Evolutionary conservation across 2,329 filamentous ascomycete species (phyloP), one percentile per base, ranked within the genome.

Genomic region (Colletotrichum neosansevieriae): DNA sequence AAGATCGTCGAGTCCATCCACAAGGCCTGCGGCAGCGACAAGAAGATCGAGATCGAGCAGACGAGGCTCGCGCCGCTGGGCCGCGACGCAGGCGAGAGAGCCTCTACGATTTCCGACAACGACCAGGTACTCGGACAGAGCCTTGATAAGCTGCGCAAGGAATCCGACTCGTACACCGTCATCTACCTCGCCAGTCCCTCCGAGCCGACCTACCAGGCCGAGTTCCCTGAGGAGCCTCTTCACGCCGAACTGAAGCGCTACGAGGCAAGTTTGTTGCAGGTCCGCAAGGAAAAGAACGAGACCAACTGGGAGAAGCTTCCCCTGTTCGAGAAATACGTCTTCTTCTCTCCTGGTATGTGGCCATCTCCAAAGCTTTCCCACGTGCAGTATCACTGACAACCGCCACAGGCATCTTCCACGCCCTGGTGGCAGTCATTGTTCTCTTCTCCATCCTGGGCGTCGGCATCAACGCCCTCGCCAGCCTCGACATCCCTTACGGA

Each of bases 321-420:
- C 4, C 80, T 97, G 49, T 98, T 99, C 75, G 92, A 97, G 80
- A 94, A 92, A 79, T 99, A 99, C 79, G 92, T 97, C 78, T 98
- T 94, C 82, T 92, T 99, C 73, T 95, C 91, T 11, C 93, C 94
- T 75, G 93, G 93, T 95, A 81, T 74, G 86, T 82, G 19, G 32
- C 13, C 7, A 11, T 10, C 1, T 13, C 6, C 9, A 13, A 17
- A 10, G 13, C 5, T 56, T 21, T 19, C 24, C 13, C 10, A 12
- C 10, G 9, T 9, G 13, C 19, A 36, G 49, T 4, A 32, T 12
- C 15, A 54, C 24, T 24, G 65, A 36, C 68, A 74, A 60, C 73
- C 54, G 36, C n/a, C 47, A 4, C 9, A 96, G 94, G 92, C 63
- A 89, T 98, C 71, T 98, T 98, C 80, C 97, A 97, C 92, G 92